Evolutionary conservation across 805 yeast species (phyloP), one percentile per base, ranked within the genome.

Genomic region (Yamadazyma phyllophila): DNA sequence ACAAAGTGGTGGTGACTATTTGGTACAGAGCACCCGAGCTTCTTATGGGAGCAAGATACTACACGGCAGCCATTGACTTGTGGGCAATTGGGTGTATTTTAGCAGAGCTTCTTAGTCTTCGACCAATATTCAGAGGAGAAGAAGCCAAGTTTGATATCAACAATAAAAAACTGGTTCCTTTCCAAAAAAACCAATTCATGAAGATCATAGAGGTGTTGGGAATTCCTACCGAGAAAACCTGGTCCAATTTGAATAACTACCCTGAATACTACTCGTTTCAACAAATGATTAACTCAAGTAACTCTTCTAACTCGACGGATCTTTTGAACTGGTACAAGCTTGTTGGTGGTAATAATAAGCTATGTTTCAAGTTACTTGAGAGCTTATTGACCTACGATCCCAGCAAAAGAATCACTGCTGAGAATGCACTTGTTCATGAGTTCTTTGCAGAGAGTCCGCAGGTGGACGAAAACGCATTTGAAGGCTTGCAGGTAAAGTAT

Each of bases 61-160:
- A 72, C 46, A 70, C 76, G 1, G 69, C 63, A 1, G 90, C 96
- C 0, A 83, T 94, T 41, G 96, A 94, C 67, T 63, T 88, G 30
- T 91, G 98, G 98, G 96, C 98, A 0, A 88, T 88, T 4, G 98
- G 98, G 0, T 91, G 97, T 62, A 91, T 91, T 3, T 70, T 92
- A 54, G 98, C 97, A 0, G 99, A 94, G 61, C 68, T 94, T 42
- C 70, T 94, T 11, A 88, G 96, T 1, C 66, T 94, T 27, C 70
- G 96, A 55, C 99, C 99, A 0, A 83, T 94, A 8, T 94, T 94
- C 69, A 94, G 94, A 63, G 99, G 99, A 44, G 99, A 94, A 65
- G 99, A 94, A 60, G 94, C 96, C 11, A 92, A 92, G 56, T 86
- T 92, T 78, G 98, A 91, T 62, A 60, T 69, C 39, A 68, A 63